Conservation (phyloP, 129 eudicot genomes). For the Glebionis coronaria region DNA sequence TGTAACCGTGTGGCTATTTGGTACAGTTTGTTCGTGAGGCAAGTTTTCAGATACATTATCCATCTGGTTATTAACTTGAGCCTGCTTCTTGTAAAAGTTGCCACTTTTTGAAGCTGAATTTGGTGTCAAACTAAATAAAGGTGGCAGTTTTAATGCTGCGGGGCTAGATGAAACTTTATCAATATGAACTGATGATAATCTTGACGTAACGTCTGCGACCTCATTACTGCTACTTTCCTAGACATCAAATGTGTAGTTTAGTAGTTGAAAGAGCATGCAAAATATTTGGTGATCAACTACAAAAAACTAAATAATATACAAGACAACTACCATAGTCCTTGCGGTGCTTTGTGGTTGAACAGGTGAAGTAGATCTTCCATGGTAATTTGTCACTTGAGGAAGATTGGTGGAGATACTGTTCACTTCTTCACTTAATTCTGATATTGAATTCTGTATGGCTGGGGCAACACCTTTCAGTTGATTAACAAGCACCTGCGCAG, state of each 20-base stretch:
- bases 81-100: slow-evolving; percentile 53
- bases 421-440: slow-evolving; percentile 82
- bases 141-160: slow-evolving; percentile 82
- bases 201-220: slow-evolving; percentile 60
- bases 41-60: slow-evolving; percentile 40
- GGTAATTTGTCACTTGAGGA: slow-evolving; percentile 49
- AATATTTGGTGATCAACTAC: slow-evolving; percentile 1
- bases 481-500: slow-evolving; percentile 74
- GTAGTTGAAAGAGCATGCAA: slow-evolving; percentile 13
- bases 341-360: slow-evolving; percentile 72
- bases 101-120: slow-evolving; percentile 79
- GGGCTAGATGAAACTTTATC: slow-evolving; percentile 70
- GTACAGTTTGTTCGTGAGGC: slow-evolving; percentile 39
- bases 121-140: slow-evolving; percentile 83
- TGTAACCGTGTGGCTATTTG: slow-evolving; percentile 52
- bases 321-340: slow-evolving; percentile 57
- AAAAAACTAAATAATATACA: not conserved
- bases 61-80: slow-evolving; percentile 35
- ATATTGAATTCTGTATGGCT: slow-evolving; percentile 73
- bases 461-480: slow-evolving; percentile 97
- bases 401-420: slow-evolving; percentile 61
- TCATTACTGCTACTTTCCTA: slow-evolving; percentile 78
- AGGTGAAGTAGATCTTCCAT: slow-evolving; percentile 69
- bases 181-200: slow-evolving; percentile 64
- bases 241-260: slow-evolving; percentile 15